phyloP scores from a whole-genome alignment of 352 stramenopile genomes.

The Poterioochromonas sp. region DNA sequence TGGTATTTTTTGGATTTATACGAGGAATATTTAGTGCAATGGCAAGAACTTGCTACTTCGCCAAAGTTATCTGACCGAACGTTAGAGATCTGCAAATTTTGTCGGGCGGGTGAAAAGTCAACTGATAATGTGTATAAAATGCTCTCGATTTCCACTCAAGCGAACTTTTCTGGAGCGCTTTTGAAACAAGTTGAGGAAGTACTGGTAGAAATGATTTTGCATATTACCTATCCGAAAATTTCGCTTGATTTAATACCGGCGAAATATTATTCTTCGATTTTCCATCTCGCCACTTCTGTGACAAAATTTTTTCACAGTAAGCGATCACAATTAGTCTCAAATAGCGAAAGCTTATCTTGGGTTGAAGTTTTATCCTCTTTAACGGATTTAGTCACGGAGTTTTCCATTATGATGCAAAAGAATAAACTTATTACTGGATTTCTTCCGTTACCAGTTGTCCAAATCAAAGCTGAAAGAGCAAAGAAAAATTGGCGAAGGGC shows the following conservation, averaged over 20 bases:
- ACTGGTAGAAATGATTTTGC: neutral
- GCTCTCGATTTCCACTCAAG: neutral
- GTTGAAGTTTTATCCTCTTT: neutral
- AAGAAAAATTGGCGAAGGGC: neutral
- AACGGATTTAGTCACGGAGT: neutral
- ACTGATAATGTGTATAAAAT: slow-evolving; percentile 34
- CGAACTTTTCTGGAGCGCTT: neutral
- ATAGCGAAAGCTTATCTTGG: neutral
- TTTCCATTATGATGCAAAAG: too few species aligned
- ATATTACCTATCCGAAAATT: neutral
- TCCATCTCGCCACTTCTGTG: neutral
- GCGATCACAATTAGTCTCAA: neutral
- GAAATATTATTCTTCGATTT: neutral
- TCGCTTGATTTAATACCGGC: neutral
- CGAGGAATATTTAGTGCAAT: too few species aligned
- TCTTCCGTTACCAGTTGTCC: neutral
- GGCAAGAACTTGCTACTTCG: too few species aligned
- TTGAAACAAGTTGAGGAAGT: neutral
- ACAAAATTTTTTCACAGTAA: slow-evolving; percentile 8
- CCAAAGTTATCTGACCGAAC: too few species aligned
- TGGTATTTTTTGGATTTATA: too few species aligned
- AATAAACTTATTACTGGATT: neutral
- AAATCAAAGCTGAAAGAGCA: neutral
- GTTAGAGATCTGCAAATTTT: too few species aligned
- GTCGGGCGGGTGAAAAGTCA: slow-evolving; percentile 31